Conservation (phyloP, 192 early-diverging fungal species). For the Coemansia sp. region DNA sequence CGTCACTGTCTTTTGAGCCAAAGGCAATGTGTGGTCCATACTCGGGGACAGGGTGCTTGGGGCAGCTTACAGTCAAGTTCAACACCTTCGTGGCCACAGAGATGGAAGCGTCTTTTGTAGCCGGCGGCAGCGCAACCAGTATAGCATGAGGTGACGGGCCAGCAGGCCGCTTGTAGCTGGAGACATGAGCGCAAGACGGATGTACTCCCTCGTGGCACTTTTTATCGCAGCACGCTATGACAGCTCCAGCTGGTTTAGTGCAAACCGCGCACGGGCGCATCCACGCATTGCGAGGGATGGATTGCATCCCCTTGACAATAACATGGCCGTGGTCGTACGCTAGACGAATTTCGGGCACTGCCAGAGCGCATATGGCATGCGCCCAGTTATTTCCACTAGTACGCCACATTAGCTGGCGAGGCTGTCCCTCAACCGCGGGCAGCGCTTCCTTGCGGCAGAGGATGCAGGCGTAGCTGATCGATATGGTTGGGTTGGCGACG, state of each 20-base stretch:
- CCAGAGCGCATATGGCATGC: slow-evolving; percentile 68
- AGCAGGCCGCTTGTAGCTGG: not conserved
- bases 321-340: slow-evolving; percentile 29
- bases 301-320: slow-evolving; percentile 22
- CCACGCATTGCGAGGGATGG: slow-evolving; percentile 33
- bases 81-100: not conserved
- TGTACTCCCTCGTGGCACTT: slow-evolving; percentile 31
- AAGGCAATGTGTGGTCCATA: slow-evolving; percentile 10
- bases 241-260: slow-evolving; percentile 16
- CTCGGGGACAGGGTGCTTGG: not conserved
- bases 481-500: slow-evolving; percentile 58
- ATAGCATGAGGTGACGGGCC: not conserved
- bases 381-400: slow-evolving; percentile 79
- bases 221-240: slow-evolving; percentile 10
- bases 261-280: slow-evolving; percentile 32
- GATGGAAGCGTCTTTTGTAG: not conserved
- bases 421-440: not conserved
- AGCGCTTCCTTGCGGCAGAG: slow-evolving; percentile 55
- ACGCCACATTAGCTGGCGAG: slow-evolving; percentile 59
- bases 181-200: slow-evolving; percentile 15
- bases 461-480: slow-evolving; percentile 64
- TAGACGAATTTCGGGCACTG: slow-evolving; percentile 57
- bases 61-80: not conserved
- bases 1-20: slow-evolving; percentile 11
- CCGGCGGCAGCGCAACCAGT: not conserved